A percentile compares a stretch with the other conserved stretches of the same genome.
These are phyloP conservation scores for Eimeria zaria DNA, from an alignment of 169 alveolate genomes.

Conservation along the genomic window DNA sequence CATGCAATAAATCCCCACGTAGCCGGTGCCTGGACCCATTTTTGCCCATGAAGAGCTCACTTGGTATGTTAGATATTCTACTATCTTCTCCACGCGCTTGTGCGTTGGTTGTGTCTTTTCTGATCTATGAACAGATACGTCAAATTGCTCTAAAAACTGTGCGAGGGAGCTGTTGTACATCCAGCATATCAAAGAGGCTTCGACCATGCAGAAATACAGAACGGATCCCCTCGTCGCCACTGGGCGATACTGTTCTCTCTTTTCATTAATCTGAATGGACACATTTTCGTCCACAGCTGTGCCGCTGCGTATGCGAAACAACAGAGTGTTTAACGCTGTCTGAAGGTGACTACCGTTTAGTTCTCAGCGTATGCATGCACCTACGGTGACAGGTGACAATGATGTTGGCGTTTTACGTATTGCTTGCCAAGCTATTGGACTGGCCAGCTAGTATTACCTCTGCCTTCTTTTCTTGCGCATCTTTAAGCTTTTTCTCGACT, in stretches of 20 bases:
- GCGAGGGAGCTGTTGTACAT: conserved; percentile 98
- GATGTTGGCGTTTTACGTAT: too few species aligned
- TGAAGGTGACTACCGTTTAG: too few species aligned
- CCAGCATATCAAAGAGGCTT: conserved; percentile 97
- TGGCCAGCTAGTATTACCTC: conserved; percentile 69
- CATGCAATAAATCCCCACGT: not conserved
- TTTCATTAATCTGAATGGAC: conserved; percentile 95
- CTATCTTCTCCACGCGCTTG: conserved; percentile 96
- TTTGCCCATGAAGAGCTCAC: not conserved
- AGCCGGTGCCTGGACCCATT: not conserved
- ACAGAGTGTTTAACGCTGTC: not conserved
- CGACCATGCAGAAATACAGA: conserved; percentile 96
- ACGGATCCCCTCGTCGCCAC: conserved; percentile 98
- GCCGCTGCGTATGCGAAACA: not conserved
- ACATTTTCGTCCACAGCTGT: not conserved
- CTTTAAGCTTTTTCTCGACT: conserved; percentile 94
- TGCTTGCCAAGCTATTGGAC: not conserved
- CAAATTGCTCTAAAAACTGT: conserved; percentile 98
- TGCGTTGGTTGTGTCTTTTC: conserved; percentile 96
- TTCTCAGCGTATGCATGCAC: not conserved
- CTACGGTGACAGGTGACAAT: not conserved
- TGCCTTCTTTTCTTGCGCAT: conserved; percentile 89
- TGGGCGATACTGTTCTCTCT: conserved; percentile 98
- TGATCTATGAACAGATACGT: conserved; percentile 95
- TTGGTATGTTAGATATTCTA: conserved; percentile 91